Percentiles rank a stretch among this genome's conserved stretches.
These are phyloP conservation scores for Solanum hybrid DNA, from an alignment of 305 asterid species.

Conservation along the genomic window DNA sequence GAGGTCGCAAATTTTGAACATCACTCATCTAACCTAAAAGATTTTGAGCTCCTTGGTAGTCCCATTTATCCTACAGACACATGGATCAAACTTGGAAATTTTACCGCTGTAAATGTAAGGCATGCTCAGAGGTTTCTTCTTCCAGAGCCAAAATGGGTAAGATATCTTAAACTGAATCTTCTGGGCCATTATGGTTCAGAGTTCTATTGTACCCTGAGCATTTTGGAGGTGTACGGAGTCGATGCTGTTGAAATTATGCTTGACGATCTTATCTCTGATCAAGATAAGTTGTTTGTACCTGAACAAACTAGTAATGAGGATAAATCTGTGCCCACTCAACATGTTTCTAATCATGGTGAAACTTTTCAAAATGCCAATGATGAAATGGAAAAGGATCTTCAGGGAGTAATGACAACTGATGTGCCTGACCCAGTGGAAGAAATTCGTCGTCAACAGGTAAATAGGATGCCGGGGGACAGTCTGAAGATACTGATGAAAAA, in stretches of 20 bases:
- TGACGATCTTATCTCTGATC: conserved; percentile 64
- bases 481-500: conserved; percentile 86
- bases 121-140: conserved; percentile 65
- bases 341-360: conserved; percentile 25
- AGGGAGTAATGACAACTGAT: conserved; percentile 26
- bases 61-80: conserved; percentile 80
- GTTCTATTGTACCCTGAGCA: conserved; percentile 84
- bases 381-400: conserved; percentile 31
- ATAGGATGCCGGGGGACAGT: conserved; percentile 95
- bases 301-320: conserved; percentile 32
- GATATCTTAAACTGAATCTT: conserved; percentile 68
- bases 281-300: conserved; percentile 41
- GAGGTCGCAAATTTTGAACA: conserved; percentile 85
- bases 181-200: conserved; percentile 80
- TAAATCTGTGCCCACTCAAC: conserved; percentile 32
- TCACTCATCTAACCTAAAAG: conserved; percentile 80
- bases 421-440: conserved; percentile 69
- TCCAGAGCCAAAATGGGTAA: conserved; percentile 86
- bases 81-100: conserved; percentile 75
- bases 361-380: conserved; percentile 31
- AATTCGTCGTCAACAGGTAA: conserved; percentile 53
- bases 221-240: conserved; percentile 82
- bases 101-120: conserved; percentile 71
- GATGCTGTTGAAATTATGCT: conserved; percentile 98
- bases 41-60: conserved; percentile 76